Percentiles rank a stretch among this genome's conserved stretches.
Conservation (phyloP, 2,329 filamentous ascomycete genomes). For the Trichoderma sp. region DNA sequence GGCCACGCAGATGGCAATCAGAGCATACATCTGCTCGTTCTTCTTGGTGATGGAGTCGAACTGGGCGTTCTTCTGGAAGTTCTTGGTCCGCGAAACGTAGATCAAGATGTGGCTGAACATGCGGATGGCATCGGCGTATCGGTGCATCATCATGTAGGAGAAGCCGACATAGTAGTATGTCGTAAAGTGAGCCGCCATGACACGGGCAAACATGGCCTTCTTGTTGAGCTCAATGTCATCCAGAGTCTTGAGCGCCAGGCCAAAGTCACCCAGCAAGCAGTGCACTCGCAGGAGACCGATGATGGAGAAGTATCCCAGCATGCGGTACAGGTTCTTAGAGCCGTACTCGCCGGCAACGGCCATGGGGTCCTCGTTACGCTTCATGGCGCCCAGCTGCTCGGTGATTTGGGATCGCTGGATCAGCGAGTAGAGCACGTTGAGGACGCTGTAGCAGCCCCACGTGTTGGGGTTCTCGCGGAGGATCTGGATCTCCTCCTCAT, state of each 20-base stretch:
- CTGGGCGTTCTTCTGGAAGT: conserved; percentile 99
- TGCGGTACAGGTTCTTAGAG: conserved; percentile 89
- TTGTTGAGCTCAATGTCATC: conserved; percentile 99
- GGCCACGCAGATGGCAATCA: conserved; percentile 97
- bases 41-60: conserved; percentile 99
- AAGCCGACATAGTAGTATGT: conserved; percentile 99
- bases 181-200: conserved; percentile 99
- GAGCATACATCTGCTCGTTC: conserved; percentile 99
- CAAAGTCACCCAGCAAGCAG: conserved; percentile 96
- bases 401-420: conserved; percentile 98
- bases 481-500: conserved; percentile 88
- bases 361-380: conserved; percentile 86
- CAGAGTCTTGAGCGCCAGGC: conserved; percentile 95
- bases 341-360: conserved; percentile 94
- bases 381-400: conserved; percentile 93
- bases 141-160: conserved; percentile 99
- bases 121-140: conserved; percentile 98
- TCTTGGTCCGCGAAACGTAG: conserved; percentile 98
- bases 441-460: conserved; percentile 98
- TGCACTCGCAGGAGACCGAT: conserved; percentile 95
- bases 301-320: conserved; percentile 99
- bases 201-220: conserved; percentile 99
- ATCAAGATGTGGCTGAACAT: conserved; percentile 99
- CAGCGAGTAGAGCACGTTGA: conserved; percentile 98
- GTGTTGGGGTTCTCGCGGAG: conserved; percentile 97